Conservation (phyloP, 768 basidiomycete species). For the Omphalotus guepiniiformis region DNA sequence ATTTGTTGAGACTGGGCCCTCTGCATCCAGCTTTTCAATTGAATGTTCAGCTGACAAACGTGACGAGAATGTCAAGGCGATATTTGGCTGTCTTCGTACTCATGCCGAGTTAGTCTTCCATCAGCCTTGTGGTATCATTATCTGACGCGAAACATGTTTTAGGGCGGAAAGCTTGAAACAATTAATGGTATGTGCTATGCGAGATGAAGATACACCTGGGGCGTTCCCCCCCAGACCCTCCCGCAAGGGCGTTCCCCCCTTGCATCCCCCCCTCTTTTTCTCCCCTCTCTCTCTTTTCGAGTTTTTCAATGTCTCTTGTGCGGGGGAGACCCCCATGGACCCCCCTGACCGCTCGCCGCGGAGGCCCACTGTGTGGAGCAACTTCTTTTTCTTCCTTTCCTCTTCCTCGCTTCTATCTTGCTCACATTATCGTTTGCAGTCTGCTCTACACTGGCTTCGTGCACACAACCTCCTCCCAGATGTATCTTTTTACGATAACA, state of each 20-base stretch:
- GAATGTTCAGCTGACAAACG: constrained; percentile 5
- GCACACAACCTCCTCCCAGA: constrained; percentile 18
- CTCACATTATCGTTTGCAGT: too few relatives aligned
- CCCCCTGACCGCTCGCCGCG: too few relatives aligned
- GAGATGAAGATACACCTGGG: neutral
- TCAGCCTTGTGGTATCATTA: constrained; percentile 18
- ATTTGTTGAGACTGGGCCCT: neutral
- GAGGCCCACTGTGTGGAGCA: too few relatives aligned
- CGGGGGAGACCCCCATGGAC: too few relatives aligned
- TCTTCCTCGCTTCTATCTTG: too few relatives aligned
- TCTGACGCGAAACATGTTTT: constrained; percentile 14
- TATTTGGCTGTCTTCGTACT: constrained; percentile 12
- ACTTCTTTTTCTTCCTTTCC: too few relatives aligned
- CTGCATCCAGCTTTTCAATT: neutral
- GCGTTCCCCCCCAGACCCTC: neutral
- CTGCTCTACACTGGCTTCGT: too few relatives aligned
- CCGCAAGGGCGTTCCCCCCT: too few relatives aligned
- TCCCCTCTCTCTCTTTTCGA: too few relatives aligned
- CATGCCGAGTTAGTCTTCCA: constrained; percentile 19
- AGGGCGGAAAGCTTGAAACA: constrained; percentile 16
- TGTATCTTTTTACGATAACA: constrained; percentile 22
- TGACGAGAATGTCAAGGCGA: constrained; percentile 7
- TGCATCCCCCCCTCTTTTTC: constrained; percentile 10
- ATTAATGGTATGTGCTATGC: constrained; percentile 12
- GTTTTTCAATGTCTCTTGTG: too few relatives aligned